A percentile compares a stretch with the other conserved stretches of the same genome.
Conservation (phyloP, 192 early-diverging fungal genomes). For the Coemansia sp. region DNA sequence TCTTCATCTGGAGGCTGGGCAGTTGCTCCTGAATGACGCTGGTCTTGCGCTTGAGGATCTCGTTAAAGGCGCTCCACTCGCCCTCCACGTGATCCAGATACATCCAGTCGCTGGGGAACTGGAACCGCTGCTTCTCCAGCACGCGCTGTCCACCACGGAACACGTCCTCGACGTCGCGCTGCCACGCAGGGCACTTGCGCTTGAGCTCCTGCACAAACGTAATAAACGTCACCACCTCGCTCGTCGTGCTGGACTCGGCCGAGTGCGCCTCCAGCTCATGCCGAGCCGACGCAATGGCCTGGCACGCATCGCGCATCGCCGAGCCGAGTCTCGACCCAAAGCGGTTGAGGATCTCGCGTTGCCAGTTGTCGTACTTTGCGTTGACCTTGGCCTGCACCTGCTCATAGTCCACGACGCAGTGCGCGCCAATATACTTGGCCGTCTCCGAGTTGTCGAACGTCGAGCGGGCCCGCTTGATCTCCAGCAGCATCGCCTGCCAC, state of each 20-base stretch:
- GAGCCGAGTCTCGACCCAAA: constrained; percentile 80
- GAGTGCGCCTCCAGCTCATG: constrained; percentile 85
- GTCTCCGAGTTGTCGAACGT: constrained; percentile 98
- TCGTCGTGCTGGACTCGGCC: constrained; percentile 79
- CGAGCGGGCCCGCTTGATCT: constrained; percentile 88
- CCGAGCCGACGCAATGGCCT: constrained; percentile 71
- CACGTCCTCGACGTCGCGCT: constrained; percentile 71
- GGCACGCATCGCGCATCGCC: constrained; percentile 80
- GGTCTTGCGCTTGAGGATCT: constrained; percentile 89
- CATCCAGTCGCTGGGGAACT: constrained; percentile 94
- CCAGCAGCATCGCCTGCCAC: constrained; percentile 93
- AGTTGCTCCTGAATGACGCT: constrained; percentile 93
- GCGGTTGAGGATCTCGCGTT: constrained; percentile 88
- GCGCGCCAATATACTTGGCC: constrained; percentile 78
- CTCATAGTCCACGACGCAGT: constrained; percentile 89
- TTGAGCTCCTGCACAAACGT: constrained; percentile 95
- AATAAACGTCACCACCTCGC: constrained; percentile 90
- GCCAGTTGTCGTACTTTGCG: constrained; percentile 96
- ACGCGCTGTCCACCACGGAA: constrained; percentile 91
- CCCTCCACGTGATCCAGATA: constrained; percentile 94
- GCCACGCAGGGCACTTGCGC: constrained; percentile 76
- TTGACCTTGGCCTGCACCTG: constrained; percentile 99
- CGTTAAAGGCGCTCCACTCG: constrained; percentile 96
- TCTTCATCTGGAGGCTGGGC: constrained; percentile 90
- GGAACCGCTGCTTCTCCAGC: constrained; percentile 89